phyloP scores from a whole-genome alignment of 169 alveolate genomes.

The Besnoitia besnoiti region DNA sequence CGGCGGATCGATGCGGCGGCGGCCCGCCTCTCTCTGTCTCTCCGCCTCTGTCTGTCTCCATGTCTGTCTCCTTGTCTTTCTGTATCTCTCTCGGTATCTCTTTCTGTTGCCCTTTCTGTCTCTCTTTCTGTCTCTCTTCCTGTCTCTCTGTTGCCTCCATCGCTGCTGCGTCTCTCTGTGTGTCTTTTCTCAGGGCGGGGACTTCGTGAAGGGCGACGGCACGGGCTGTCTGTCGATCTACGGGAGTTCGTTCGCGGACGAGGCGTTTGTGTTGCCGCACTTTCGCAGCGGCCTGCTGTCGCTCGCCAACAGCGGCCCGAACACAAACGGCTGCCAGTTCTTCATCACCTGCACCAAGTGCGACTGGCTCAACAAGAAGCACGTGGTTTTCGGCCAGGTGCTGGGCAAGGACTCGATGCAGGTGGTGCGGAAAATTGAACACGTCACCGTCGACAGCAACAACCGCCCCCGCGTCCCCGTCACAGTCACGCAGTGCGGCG shows the following conservation, averaged over 20 bases:
- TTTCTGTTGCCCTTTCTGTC: not conserved
- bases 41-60: not conserved
- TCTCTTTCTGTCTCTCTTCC: not conserved
- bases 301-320: constrained; percentile 90
- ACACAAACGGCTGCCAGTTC: constrained; percentile 93
- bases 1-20: no score
- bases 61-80: not conserved
- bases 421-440: constrained; percentile 69
- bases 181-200: constrained; percentile 93
- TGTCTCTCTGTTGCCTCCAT: not conserved
- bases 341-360: constrained; percentile 94
- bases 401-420: constrained; percentile 69
- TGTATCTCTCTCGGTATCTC: not conserved
- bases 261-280: constrained; percentile 92
- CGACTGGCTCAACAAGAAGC: constrained; percentile 96
- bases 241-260: constrained; percentile 94
- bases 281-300: constrained; percentile 93
- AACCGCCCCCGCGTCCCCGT: constrained; percentile 58
- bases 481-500: constrained; percentile 68
- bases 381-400: constrained; percentile 80
- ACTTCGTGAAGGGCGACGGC: constrained; percentile 95
- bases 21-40: not conserved
- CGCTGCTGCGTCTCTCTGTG: not conserved
- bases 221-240: constrained; percentile 96
- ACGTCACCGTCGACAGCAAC: constrained; percentile 61